Evolutionary conservation across 805 yeast genomes (phyloP).

Genomic region (Wickerhamiella kazuoi): DNA sequence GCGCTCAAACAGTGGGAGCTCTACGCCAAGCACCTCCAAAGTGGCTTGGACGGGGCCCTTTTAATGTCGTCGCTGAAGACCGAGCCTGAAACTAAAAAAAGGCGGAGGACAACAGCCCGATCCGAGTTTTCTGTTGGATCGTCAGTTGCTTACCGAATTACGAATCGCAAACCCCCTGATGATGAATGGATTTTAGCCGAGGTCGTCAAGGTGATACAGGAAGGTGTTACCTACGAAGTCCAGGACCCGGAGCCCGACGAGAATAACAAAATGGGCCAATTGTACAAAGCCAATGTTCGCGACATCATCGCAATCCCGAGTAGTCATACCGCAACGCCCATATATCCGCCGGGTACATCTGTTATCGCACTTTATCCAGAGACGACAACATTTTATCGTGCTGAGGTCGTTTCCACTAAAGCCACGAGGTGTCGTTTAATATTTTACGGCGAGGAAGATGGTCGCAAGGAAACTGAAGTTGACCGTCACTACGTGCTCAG

Average conservation of each 20-base stretch:
- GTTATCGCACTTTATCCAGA: slow-evolving; percentile 94
- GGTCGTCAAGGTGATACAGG: slow-evolving; percentile 58
- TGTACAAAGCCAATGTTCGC: slow-evolving; percentile 65
- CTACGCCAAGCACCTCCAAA: slow-evolving; percentile 10
- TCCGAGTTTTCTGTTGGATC: slow-evolving; percentile 36
- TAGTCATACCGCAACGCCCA: slow-evolving; percentile 24
- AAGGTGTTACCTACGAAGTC: slow-evolving; percentile 69
- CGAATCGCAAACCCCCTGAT: slow-evolving; percentile 27
- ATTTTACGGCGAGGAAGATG: slow-evolving; percentile 96
- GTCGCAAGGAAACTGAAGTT: slow-evolving; percentile 86
- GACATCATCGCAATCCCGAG: slow-evolving; percentile 53
- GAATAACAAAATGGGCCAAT: slow-evolving; percentile 68
- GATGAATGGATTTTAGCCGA: slow-evolving; percentile 95
- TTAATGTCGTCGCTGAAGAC: slow-evolving; percentile 9
- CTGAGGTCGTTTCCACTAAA: slow-evolving; percentile 65
- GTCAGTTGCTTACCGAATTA: slow-evolving; percentile 44
- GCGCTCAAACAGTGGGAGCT: slow-evolving; percentile 10
- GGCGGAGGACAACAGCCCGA: slow-evolving; percentile 8
- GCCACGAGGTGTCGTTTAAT: slow-evolving; percentile 52
- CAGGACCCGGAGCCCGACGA: slow-evolving; percentile 97
- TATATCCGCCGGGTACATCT: slow-evolving; percentile 56
- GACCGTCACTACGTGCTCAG: slow-evolving; percentile 70
- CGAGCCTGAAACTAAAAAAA: slow-evolving; percentile 9
- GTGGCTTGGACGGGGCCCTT: slow-evolving; percentile 14
- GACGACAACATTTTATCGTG: slow-evolving; percentile 91